phyloP scores from a whole-genome alignment of 148 eudicot genomes.

The Vaccinium myrtillus region DNA sequence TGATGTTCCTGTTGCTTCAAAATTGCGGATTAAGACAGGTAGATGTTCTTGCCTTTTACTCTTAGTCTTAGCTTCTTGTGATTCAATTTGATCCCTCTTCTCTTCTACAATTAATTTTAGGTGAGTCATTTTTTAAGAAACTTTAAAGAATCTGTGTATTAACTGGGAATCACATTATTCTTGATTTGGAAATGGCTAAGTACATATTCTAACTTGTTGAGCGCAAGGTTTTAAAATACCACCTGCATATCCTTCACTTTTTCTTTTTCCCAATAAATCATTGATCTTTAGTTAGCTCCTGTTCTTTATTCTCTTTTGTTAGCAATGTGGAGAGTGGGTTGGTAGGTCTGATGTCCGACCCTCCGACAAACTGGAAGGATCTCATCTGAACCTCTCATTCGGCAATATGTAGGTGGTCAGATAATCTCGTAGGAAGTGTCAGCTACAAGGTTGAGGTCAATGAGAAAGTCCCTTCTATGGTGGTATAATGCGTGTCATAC shows the following conservation, averaged over 20 bases:
- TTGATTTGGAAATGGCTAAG: neutral
- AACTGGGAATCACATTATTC: neutral
- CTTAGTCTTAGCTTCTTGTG: neutral
- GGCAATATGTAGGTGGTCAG: too few species aligned
- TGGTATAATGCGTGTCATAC: neutral
- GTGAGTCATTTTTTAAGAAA: neutral
- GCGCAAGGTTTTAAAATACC: neutral
- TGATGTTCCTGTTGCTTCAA: slow-evolving; percentile 58
- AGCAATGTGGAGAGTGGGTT: too few species aligned
- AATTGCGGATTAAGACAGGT: slow-evolving; percentile 65
- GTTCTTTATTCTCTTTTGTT: neutral
- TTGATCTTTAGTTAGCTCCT: neutral
- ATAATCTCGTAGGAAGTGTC: too few species aligned
- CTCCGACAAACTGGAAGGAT: too few species aligned
- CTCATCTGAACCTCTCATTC: too few species aligned
- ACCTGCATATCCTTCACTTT: too few species aligned
- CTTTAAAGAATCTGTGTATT: neutral
- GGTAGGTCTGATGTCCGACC: too few species aligned
- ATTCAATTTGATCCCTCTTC: neutral
- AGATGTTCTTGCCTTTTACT: neutral
- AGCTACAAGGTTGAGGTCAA: too few species aligned
- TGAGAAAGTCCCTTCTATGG: neutral
- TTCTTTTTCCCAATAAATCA: too few species aligned
- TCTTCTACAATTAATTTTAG: neutral
- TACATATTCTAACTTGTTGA: neutral